Conservation (phyloP, 208 protist genomes). For the Leptomonas pyrrhocoris region DNA sequence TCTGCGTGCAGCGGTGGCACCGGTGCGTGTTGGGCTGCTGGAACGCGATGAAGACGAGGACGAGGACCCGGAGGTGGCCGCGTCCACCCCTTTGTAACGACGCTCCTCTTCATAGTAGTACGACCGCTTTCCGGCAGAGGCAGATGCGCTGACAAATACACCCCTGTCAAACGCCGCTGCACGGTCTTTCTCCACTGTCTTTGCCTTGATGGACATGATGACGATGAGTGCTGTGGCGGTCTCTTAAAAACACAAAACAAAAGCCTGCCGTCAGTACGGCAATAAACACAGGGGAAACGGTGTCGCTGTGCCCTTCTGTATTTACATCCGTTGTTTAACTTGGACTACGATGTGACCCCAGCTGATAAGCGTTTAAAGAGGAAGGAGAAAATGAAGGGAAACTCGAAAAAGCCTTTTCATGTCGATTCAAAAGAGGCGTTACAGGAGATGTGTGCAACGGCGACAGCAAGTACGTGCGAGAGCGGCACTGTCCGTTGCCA, state of each 20-base stretch:
- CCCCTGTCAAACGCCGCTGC: slow-evolving; percentile 61
- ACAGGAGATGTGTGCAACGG: no score
- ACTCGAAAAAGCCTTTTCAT: neutral
- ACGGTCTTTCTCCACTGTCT: slow-evolving; percentile 57
- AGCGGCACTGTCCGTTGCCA: no score
- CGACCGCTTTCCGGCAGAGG: slow-evolving; percentile 18
- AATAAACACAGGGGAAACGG: no score
- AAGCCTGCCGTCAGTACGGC: no score
- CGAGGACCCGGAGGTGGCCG: slow-evolving; percentile 28
- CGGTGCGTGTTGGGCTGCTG: neutral
- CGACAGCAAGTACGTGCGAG: no score
- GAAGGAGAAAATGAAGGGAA: neutral
- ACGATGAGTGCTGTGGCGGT: no score
- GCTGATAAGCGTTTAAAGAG: neutral
- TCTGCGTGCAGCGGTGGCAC: neutral
- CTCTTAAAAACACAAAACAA: no score
- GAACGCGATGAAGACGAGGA: slow-evolving; percentile 27
- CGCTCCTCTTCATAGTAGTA: slow-evolving; percentile 50
- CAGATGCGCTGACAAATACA: slow-evolving; percentile 22
- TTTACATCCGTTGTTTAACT: no score
- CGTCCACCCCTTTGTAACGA: slow-evolving; percentile 15
- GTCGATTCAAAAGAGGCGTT: no score
- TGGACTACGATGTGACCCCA: no score
- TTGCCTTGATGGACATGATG: slow-evolving; percentile 84
- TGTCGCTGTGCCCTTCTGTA: no score